Conservation (phyloP, 2,329 filamentous ascomycete genomes). For the Exutisphaerella laricina region DNA sequence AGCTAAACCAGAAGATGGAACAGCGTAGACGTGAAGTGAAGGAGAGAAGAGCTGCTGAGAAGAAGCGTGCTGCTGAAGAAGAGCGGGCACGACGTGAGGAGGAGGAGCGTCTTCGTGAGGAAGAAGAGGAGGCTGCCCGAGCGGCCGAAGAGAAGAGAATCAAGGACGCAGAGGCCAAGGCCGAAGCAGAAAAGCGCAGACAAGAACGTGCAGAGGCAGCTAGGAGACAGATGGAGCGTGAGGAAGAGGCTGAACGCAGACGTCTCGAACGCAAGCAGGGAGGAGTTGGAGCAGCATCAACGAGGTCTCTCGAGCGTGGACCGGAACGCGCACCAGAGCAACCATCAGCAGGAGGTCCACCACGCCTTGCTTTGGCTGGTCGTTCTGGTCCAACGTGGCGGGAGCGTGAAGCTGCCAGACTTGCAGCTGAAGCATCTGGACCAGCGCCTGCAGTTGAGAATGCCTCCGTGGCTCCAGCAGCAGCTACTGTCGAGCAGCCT, state of each 20-base stretch:
- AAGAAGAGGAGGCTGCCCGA: conserved; percentile 78
- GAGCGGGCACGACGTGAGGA: conserved; percentile 75
- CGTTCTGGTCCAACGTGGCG: conserved; percentile 60
- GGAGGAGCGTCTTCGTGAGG: conserved; percentile 71
- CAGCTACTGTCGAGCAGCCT: conserved; percentile 26
- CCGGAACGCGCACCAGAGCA: conserved; percentile 36
- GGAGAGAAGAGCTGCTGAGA: conserved; percentile 77
- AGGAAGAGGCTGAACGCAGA: conserved; percentile 80
- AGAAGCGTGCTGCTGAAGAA: conserved; percentile 75
- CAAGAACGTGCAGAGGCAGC: conserved; percentile 43
- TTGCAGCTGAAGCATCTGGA: conserved; percentile 31
- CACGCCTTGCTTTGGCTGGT: conserved; percentile 53
- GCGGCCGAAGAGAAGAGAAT: conserved; percentile 71
- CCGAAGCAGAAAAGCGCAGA: conserved; percentile 60
- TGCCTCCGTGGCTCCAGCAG: conserved; percentile 29
- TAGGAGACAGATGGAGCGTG: conserved; percentile 48
- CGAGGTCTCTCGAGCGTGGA: conserved; percentile 35
- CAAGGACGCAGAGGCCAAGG: conserved; percentile 53
- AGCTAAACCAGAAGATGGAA: conserved; percentile 87
- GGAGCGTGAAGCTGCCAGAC: conserved; percentile 58
- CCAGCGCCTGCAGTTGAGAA: conserved; percentile 31
- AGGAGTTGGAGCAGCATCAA: conserved; percentile 32
- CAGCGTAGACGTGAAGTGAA: conserved; percentile 82
- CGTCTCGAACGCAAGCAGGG: conserved; percentile 56
- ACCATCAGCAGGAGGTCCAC: conserved; percentile 49